Evolutionary conservation across 1,284 basidiomycete species (phyloP).

Genomic region (Rhodotorula sp.): DNA sequence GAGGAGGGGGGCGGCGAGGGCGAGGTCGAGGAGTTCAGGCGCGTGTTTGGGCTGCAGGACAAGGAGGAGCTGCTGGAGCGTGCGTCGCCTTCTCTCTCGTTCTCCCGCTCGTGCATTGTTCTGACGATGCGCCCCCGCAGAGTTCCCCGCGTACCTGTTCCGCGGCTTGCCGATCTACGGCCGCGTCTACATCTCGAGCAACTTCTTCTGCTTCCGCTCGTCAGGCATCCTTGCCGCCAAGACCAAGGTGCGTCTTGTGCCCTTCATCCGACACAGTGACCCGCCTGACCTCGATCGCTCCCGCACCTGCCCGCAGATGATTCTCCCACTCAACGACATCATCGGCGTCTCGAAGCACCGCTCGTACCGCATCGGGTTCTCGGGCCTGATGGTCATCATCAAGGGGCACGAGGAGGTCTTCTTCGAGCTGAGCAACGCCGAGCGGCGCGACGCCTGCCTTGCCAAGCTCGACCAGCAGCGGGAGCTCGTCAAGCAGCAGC

Average conservation of each 20-base stretch:
- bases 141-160: slow-evolving; percentile 83
- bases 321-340: slow-evolving; percentile 85
- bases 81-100: slow-evolving; percentile 56
- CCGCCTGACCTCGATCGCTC: not conserved
- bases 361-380: slow-evolving; percentile 83
- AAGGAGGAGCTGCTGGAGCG: slow-evolving; percentile 82
- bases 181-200: slow-evolving; percentile 79
- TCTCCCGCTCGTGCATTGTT: not conserved
- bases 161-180: slow-evolving; percentile 82
- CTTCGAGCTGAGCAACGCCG: slow-evolving; percentile 81
- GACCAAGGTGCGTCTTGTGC: slow-evolving; percentile 65
- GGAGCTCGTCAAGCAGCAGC: slow-evolving; percentile 65
- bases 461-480: slow-evolving; percentile 74
- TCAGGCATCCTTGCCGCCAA: slow-evolving; percentile 68
- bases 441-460: slow-evolving; percentile 75
- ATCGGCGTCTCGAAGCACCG: slow-evolving; percentile 79
- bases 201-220: slow-evolving; percentile 87
- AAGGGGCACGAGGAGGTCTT: slow-evolving; percentile 96
- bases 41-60: slow-evolving; percentile 77
- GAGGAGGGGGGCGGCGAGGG: slow-evolving; percentile 44
- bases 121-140: slow-evolving; percentile 53
- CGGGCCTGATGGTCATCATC: slow-evolving; percentile 84
- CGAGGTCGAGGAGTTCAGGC: slow-evolving; percentile 58
- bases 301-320: slow-evolving; percentile 65
- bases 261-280: fast-evolving